Percentiles rank a stretch among this genome's conserved stretches.
Evolutionary conservation across 176 grass and related monocot genomes (phyloP).

Genomic region (Dactylis glomerata): DNA sequence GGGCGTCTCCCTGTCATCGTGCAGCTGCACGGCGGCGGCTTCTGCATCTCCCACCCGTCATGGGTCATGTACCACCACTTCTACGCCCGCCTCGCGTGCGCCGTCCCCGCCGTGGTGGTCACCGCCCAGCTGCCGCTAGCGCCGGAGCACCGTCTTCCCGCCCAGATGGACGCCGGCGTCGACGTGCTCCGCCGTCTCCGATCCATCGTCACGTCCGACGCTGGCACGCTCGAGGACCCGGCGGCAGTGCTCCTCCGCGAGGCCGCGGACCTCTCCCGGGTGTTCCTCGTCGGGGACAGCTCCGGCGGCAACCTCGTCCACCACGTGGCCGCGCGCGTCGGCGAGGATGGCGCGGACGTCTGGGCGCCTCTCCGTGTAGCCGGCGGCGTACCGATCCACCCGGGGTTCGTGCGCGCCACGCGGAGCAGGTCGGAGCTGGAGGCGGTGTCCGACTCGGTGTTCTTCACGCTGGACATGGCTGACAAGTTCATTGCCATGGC

Average conservation of each 20-base stretch:
- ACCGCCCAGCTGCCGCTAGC: constrained; percentile 68
- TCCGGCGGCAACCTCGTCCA: constrained; percentile 85
- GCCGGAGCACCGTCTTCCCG: constrained; percentile 62
- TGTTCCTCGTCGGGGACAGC: constrained; percentile 88
- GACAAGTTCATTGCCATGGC: constrained; percentile 64
- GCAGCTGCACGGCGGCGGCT: constrained; percentile 84
- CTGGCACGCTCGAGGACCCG: not conserved
- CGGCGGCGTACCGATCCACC: constrained; percentile 73
- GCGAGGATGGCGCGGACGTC: not conserved
- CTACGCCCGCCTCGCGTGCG: constrained; percentile 58
- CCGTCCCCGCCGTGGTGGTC: constrained; percentile 50
- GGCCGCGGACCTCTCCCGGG: constrained; percentile 52
- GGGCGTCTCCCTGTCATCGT: constrained; percentile 48
- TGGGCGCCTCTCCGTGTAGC: constrained; percentile 58
- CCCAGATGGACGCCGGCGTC: constrained; percentile 43
- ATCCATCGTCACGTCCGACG: constrained; percentile 22
- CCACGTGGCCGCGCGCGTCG: constrained; percentile 36
- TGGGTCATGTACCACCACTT: constrained; percentile 89
- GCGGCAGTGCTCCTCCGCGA: constrained; percentile 35
- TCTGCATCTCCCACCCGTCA: constrained; percentile 74
- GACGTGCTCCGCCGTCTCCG: constrained; percentile 56
- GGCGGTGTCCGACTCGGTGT: constrained; percentile 43
- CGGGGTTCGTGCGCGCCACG: constrained; percentile 66
- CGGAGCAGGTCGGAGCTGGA: constrained; percentile 80
- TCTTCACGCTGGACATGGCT: constrained; percentile 87